Evolutionary conservation across 805 yeast species (phyloP), one percentile per base, ranked within the genome.

Genomic region (Metschnikowia similis): DNA sequence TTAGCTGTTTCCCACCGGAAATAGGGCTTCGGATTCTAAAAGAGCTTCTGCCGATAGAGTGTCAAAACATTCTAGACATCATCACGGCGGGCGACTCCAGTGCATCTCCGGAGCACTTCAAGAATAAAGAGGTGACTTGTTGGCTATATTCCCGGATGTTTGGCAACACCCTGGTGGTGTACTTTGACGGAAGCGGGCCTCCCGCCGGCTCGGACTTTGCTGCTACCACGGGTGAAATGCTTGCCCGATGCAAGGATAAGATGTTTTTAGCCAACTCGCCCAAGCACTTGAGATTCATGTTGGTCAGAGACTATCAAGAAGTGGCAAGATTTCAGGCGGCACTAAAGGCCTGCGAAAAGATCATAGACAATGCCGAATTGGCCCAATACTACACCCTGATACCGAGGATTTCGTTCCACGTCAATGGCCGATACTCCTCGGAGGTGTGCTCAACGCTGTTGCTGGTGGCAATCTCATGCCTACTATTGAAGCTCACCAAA

Each of bases 391-490:
- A 51, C 16, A 48, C 47, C 4, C 42, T 41, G 11, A 50, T 56
- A 1, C 54, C 57, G 8, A 66, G 61, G 31, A 49, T 65, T 26
- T 54, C 61, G 9, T 51, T 70, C 26, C 47, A 56, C 29, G 49
- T 70, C 8, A 60, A 66, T 48, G 74, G 70, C 10, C 51, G 63
- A n/a, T 52, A 62, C 6, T 32, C 49, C 31, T 53, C 63, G 2
- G 72, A 67, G 27, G 30, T 13, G 13, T 57, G 64, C 47, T 72
- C 76, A 2, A 64, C 70, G 7, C 59, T 69, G 29, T 47, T 69
- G 17, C 57, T 66, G 47, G 61, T 67, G 14, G 57, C 64, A 37
- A 55, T 71, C 3, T 56, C 69, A 39, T 62, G 63, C 37, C 63
- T 62, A 5, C 44, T 69, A 39, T 63, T 64, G n/a, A 56, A 57